These are phyloP conservation scores for Aspergillus niger DNA, from an alignment of 2,329 filamentous ascomycete genomes.

Conservation along the genomic window DNA sequence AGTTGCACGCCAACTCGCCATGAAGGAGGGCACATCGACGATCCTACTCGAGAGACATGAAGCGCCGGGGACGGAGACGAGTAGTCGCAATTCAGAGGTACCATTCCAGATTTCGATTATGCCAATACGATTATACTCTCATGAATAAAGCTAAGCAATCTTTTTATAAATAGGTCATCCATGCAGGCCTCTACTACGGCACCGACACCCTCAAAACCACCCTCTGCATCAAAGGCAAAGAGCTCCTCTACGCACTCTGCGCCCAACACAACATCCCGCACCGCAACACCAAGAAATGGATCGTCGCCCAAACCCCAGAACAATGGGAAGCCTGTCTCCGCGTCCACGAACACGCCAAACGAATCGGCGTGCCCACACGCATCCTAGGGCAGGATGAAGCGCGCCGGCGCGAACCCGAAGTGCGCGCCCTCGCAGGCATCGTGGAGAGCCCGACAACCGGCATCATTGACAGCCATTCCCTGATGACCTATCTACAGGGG, in stretches of 20 bases:
- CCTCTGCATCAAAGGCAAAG: slow-evolving; percentile 76
- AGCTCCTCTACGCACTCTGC: slow-evolving; percentile 80
- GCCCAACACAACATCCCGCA: slow-evolving; percentile 66
- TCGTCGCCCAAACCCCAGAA: slow-evolving; percentile 77
- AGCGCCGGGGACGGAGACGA: slow-evolving; percentile 79
- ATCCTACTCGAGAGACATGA: slow-evolving; percentile 80
- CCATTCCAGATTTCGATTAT: not conserved
- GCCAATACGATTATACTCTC: no score
- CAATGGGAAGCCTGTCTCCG: slow-evolving; percentile 64
- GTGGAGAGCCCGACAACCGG: slow-evolving; percentile 86
- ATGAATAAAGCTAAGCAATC: not conserved
- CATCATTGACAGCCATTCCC: slow-evolving; percentile 82
- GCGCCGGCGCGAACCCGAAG: slow-evolving; percentile 67
- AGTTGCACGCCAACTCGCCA: slow-evolving; percentile 71
- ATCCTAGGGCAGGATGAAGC: slow-evolving; percentile 70
- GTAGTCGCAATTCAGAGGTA: slow-evolving; percentile 84
- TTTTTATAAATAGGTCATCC: slow-evolving; percentile 67
- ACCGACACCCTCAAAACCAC: slow-evolving; percentile 72
- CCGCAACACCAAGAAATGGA: slow-evolving; percentile 84
- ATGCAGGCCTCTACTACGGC: slow-evolving; percentile 92
- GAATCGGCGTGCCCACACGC: slow-evolving; percentile 67
- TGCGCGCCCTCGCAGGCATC: slow-evolving; percentile 70
- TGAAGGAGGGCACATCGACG: slow-evolving; percentile 62
- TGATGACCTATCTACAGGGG: slow-evolving; percentile 80
- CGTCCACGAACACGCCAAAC: slow-evolving; percentile 56